Conservation (phyloP, 257 asterid genomes). For the Mentha longifolia region DNA sequence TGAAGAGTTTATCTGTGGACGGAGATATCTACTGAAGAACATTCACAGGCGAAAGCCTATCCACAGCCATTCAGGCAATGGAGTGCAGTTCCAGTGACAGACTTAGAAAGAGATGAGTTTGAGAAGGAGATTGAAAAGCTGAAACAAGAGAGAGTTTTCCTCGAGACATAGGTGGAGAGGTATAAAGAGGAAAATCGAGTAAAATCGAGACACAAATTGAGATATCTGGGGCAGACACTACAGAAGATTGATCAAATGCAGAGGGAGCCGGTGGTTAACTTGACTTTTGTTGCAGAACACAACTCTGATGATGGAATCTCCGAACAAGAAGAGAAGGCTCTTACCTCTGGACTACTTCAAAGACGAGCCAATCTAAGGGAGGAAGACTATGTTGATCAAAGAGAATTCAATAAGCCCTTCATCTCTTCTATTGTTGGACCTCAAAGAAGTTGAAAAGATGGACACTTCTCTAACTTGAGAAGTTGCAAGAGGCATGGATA, state of each 20-base stretch:
- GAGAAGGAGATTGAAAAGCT: too few species aligned
- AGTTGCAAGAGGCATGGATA: neutral
- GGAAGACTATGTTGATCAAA: conserved; percentile 27
- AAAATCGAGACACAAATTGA: conserved; percentile 47
- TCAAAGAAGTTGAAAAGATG: conserved; percentile 51
- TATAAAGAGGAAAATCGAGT: conserved; percentile 53
- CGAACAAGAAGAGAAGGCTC: conserved; percentile 65
- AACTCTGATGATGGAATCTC: conserved; percentile 32
- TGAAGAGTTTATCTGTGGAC: conserved; percentile 80
- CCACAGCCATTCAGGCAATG: too few species aligned
- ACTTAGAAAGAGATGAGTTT: too few species aligned
- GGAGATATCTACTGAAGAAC: conserved; percentile 59
- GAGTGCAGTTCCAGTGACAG: too few species aligned
- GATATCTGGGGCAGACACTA: conserved; percentile 54
- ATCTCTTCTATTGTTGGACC: conserved; percentile 44
- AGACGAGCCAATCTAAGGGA: conserved; percentile 46
- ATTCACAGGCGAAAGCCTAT: too few species aligned
- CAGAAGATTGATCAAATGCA: conserved; percentile 63
- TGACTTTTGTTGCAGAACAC: too few species aligned
- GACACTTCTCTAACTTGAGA: conserved; percentile 66
- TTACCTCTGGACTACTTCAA: conserved; percentile 45
- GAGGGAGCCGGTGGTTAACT: conserved; percentile 45
- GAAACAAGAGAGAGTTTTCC: conserved; percentile 48
- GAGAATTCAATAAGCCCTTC: conserved; percentile 36
- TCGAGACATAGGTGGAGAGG: conserved; percentile 59